Base-by-base conservation (phyloP, 805 yeast species). In the Metschnikowia colocasiae region DNA sequence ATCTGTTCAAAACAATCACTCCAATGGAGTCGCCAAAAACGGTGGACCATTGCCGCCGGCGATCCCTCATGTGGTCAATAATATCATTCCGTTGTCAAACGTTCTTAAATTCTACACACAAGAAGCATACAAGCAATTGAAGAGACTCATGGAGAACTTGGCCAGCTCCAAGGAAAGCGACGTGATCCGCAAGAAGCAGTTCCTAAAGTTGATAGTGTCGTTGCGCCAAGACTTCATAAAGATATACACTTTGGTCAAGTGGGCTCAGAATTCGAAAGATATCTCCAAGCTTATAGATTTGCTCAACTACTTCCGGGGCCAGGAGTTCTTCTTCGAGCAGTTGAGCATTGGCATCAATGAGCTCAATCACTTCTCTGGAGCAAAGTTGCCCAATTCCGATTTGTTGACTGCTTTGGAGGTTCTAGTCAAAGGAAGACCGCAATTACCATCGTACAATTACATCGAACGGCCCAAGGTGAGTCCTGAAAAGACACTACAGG, bases 361-460 rank as follows among this genome's bases (percentile, higher is more conserved):
- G n/a, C 69, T 86, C 20, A 87, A 83, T 53, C 79, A 81, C 43
- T 80, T 84, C n/a, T 79, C 89, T 1, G 87, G 90, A 25, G 98
- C 99, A 0, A 91, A 95, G 59, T 68, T 92, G 45, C 96, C 97
- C 4, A 88, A 89, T 63, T 94, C 96, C 0, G 99, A 94, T 65
- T 64, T 94, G 18, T 76, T 82, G 20, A 91, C 98, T 0, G 88
- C 96, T 1, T 69, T 92, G 55, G 95, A 92, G 60, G 96, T 94
- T 0, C 71, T 91, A 46, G 79, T 82, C 34, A 73, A 79, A 33
- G 95, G 96, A 3, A 71, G 85, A 51, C 96, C 97, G 1, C 81
- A 79, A 32, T 72, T 87, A 33, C 83, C 89, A 2, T 73, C 85
- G 0, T 82, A 85, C 60, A 77, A 76, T 53, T 79, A 81, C 52